Evolutionary conservation across 768 basidiomycete species (phyloP).

Genomic region (Lenzites betulinus): DNA sequence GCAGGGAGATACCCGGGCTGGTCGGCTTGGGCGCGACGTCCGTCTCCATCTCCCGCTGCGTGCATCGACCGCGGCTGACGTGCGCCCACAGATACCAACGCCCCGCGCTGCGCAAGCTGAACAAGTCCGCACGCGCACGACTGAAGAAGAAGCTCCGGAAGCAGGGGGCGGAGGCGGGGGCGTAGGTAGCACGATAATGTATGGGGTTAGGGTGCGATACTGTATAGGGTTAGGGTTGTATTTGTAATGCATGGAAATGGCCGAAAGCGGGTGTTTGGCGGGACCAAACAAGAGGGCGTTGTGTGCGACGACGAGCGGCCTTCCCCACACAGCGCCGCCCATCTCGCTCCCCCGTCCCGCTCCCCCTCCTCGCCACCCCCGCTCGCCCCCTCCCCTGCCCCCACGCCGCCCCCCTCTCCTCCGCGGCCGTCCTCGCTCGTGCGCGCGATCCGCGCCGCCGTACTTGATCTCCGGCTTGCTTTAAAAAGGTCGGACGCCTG

Average conservation of each 20-base stretch:
- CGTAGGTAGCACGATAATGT: too few relatives aligned
- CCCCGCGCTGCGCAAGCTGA: constrained; percentile 52
- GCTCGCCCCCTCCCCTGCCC: neutral
- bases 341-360: neutral
- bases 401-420: neutral
- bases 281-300: constrained; percentile 5
- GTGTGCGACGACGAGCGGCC: constrained; percentile 1
- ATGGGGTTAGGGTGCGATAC: too few relatives aligned
- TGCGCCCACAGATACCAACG: constrained; percentile 53
- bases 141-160: constrained; percentile 48
- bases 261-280: constrained; percentile 1
- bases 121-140: constrained; percentile 58
- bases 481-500: constrained; percentile 33
- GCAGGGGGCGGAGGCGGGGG: constrained; percentile 19
- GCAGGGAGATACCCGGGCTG: constrained; percentile 41
- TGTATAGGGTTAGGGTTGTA: too few relatives aligned
- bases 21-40: constrained; percentile 49
- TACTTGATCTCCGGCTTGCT: constrained; percentile 34
- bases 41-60: constrained; percentile 29
- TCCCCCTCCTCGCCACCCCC: neutral
- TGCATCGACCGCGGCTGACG: neutral
- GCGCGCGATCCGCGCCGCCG: neutral
- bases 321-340: constrained; percentile 1
- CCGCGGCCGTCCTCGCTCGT: constrained; percentile 11
- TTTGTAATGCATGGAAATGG: neutral